Base-by-base conservation (phyloP, 306 rosid genomes). In the Prunus kanzakura region DNA sequence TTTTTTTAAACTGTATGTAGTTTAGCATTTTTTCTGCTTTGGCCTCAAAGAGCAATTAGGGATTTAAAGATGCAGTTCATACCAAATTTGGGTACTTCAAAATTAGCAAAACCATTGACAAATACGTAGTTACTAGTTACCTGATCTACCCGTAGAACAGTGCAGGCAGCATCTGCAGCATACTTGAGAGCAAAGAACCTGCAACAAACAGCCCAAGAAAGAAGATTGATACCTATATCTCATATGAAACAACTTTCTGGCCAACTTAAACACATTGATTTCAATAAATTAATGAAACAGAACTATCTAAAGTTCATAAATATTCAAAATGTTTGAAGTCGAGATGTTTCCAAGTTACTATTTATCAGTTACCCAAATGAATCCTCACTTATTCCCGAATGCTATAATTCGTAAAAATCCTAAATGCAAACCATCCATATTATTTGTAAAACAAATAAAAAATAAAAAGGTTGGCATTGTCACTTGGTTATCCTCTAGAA, bases 91-190 rank as follows among this genome's bases (percentile, higher is more conserved):
- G 4, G 60, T 55, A 55, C 16, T 57, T 4, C 32, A 57, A 57
- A 20, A 57, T 18, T 20, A 57, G 3, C 27, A 57, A 74, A 51
- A 6, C 25, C 54, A 15, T 25, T 6, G 14, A 52, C 32, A 18
- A 72, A 22, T 72, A 50, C 18, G 15, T 75, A 61, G 73, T 19
- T 75, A 51, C 51, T 67, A 60, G 45, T 78, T 86, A 93, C 98
- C 89, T 93, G 98, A 77, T 93, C 96, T 62, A 91, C 96, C 45
- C 96, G 97, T 35, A 93, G 84, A 50, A 93, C 93, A 66, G 98
- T 93, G 85, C 96, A 93, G 25, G 84, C 97, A 82, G 97, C 98
- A 86, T 91, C 98, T 6, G 91, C 87, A 64, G 98, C 96, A 84
- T 90, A 90, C 81, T 90, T 90, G 10, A 91, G 97, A 85, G 96